Evolutionary conservation across 2,329 filamentous ascomycete species (phyloP).

Genomic region (Penicillium sclerotigenum): DNA sequence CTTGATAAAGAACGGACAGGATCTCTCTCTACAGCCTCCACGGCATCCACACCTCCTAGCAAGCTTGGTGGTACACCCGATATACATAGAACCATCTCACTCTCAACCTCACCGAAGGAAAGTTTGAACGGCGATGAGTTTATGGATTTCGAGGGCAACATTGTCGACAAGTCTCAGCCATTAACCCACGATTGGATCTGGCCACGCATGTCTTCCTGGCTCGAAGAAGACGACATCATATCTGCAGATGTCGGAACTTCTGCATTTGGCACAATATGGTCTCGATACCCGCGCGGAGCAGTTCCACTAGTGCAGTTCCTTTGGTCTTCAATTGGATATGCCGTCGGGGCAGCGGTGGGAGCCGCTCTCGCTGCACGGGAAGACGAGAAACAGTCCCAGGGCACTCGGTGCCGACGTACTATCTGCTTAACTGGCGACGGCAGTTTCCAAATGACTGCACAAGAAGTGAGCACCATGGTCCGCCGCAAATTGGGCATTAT

Average conservation of each 20-base stretch:
- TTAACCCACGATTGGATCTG: slow-evolving; percentile 59
- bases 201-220: slow-evolving; percentile 67
- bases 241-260: slow-evolving; percentile 81
- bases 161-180: slow-evolving; percentile 52
- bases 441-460: slow-evolving; percentile 75
- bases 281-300: slow-evolving; percentile 66
- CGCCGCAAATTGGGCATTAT: slow-evolving; percentile 67
- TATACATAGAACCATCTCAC: background rate
- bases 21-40: background rate
- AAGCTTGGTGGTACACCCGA: background rate
- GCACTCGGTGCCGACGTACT: slow-evolving; percentile 52
- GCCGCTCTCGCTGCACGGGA: slow-evolving; percentile 71
- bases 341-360: slow-evolving; percentile 57
- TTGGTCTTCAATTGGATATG: slow-evolving; percentile 63
- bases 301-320: slow-evolving; percentile 73
- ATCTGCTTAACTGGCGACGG: slow-evolving; percentile 86
- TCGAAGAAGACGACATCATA: slow-evolving; percentile 68
- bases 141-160: slow-evolving; percentile 41
- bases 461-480: slow-evolving; percentile 79
- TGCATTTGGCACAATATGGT: slow-evolving; percentile 80
- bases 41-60: slow-evolving; percentile 21
- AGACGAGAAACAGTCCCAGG: slow-evolving; percentile 33
- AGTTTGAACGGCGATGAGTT: background rate
- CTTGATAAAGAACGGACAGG: slow-evolving; percentile 55
- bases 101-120: background rate